These are phyloP conservation scores for Blastobotrys terrestris DNA, from an alignment of 805 yeast species.

Conservation along the genomic window DNA sequence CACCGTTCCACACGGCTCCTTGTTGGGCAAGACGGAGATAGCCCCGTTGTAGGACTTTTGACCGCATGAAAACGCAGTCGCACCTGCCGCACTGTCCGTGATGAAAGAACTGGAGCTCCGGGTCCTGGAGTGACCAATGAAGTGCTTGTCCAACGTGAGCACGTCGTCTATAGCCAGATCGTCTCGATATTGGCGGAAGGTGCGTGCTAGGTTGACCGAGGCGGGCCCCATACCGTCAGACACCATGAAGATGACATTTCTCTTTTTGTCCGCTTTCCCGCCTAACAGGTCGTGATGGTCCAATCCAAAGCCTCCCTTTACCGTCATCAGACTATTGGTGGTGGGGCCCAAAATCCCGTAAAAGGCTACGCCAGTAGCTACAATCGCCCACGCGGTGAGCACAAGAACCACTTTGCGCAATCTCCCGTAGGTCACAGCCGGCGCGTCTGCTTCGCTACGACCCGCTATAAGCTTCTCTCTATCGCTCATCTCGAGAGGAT, in stretches of 20 bases:
- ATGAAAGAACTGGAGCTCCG: slow-evolving; percentile 68
- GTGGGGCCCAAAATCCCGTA: not conserved
- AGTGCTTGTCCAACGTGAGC: slow-evolving; percentile 56
- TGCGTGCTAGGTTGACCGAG: slow-evolving; percentile 70
- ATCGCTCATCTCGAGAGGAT: not conserved
- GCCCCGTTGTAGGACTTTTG: slow-evolving; percentile 85
- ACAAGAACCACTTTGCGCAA: not conserved
- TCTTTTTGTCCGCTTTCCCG: slow-evolving; percentile 35
- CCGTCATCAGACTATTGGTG: too few species aligned
- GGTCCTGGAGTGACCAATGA: slow-evolving; percentile 82
- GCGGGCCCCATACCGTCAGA: slow-evolving; percentile 97
- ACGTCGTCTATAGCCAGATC: slow-evolving; percentile 48
- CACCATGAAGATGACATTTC: slow-evolving; percentile 79
- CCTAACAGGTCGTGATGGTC: not conserved
- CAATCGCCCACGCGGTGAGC: not conserved
- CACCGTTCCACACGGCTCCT: slow-evolving; percentile 78
- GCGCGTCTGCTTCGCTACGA: not conserved
- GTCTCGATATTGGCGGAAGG: slow-evolving; percentile 60
- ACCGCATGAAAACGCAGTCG: slow-evolving; percentile 87
- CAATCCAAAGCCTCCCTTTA: too few species aligned
- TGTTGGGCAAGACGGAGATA: slow-evolving; percentile 69
- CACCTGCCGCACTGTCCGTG: slow-evolving; percentile 97
- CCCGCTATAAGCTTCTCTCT: not conserved
- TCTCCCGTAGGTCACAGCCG: not conserved
- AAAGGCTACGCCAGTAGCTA: not conserved